phyloP scores from a whole-genome alignment of 441 rosid species.

The Manihot esculenta region DNA sequence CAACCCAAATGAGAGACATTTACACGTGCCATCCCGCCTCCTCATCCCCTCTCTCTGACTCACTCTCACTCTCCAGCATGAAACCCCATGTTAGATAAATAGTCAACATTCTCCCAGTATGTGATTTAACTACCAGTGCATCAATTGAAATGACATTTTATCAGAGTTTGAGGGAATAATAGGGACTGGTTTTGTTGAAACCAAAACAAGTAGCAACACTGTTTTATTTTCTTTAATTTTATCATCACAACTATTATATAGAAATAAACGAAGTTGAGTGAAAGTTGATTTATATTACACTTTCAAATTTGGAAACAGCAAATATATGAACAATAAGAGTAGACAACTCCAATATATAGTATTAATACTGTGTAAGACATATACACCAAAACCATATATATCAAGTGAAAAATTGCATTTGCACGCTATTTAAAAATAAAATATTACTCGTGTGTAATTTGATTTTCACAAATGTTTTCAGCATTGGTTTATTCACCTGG shows the following conservation, averaged over 20 bases:
- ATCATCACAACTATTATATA: background rate
- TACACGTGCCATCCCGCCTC: too few relatives aligned
- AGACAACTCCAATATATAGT: background rate
- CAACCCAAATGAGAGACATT: background rate
- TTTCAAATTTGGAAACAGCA: background rate
- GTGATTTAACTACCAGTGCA: background rate
- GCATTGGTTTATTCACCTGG: conserved; percentile 11
- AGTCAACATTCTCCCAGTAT: background rate
- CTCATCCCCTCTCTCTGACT: too few relatives aligned
- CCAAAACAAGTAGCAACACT: background rate
- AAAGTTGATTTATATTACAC: background rate
- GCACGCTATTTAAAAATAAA: background rate
- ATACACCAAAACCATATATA: too few relatives aligned
- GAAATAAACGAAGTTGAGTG: background rate
- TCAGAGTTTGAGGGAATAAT: background rate
- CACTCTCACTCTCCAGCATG: background rate
- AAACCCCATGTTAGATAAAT: background rate
- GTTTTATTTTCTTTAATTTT: background rate
- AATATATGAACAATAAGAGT: background rate
- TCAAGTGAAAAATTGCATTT: background rate
- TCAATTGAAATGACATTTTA: background rate
- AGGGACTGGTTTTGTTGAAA: background rate
- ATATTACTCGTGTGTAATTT: background rate
- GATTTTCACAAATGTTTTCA: background rate
- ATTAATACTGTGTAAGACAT: too few relatives aligned